phyloP scores from a whole-genome alignment of 257 asterid species.

The Solanum medicagineum region DNA sequence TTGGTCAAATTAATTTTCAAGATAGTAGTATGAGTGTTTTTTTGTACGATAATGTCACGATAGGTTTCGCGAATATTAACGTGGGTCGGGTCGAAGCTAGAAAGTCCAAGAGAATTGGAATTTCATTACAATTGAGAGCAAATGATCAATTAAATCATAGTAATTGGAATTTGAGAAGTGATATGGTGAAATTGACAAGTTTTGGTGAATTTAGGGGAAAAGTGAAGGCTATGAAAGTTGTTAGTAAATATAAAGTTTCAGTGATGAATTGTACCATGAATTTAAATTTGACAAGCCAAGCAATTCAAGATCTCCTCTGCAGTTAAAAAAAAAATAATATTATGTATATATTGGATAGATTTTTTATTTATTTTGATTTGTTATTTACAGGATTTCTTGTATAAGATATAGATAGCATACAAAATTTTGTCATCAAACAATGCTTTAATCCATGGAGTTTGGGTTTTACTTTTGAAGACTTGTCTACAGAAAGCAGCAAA shows the following conservation, averaged over 20 bases:
- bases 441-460: background rate
- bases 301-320: slow-evolving; percentile 18
- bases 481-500: too few species aligned
- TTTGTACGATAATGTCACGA: slow-evolving; percentile 12
- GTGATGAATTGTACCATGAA: slow-evolving; percentile 38
- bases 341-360: background rate
- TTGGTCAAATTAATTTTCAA: slow-evolving; percentile 31
- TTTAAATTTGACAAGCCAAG: slow-evolving; percentile 29
- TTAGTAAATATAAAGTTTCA: slow-evolving; percentile 21
- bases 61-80: slow-evolving; percentile 11
- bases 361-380: background rate
- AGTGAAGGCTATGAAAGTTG: slow-evolving; percentile 26
- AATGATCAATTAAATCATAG: background rate
- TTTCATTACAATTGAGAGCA: slow-evolving; percentile 13
- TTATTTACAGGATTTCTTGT: background rate
- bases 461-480: too few species aligned
- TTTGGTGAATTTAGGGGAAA: slow-evolving; percentile 34
- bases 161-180: slow-evolving; percentile 18
- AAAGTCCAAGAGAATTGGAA: slow-evolving; percentile 1
- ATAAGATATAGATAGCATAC: too few species aligned
- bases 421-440: background rate
- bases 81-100: slow-evolving; percentile 18
- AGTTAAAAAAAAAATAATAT: too few species aligned
- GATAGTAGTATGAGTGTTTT: slow-evolving; percentile 14
- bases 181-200: slow-evolving; percentile 18